Base-by-base conservation (phyloP, 805 yeast species). In the Saturnispora diversa region DNA sequence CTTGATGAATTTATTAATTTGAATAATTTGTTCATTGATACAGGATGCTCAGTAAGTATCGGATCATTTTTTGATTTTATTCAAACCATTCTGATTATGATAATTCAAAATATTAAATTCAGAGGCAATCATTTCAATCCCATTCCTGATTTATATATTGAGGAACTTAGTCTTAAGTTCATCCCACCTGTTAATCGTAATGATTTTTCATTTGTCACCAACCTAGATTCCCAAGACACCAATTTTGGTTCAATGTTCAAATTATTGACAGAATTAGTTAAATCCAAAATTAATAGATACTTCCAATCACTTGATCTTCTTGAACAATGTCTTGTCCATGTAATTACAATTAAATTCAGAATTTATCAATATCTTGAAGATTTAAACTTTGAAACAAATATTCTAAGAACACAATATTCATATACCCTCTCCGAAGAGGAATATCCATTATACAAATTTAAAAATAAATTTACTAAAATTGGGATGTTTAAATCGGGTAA, bases 21-120 rank as follows among this genome's bases (percentile, higher is more conserved):
- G 4, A 49, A 53, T 28, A 33, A 47, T 13, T 31, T 51, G 23
- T 35, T 58, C 24, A 46, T 45, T 37, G 58, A 58, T 41, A 31
- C 64, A 48, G 69, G 66, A 19, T 49, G 63, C 42, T 42, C 69
- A 3, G 50, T 68, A 19, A 42, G 56, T 5, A 39, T 60, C 0
- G 63, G 66, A 48, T 66, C 66, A 11, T 53, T 59, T 17, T 34
- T 58, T 29, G 61, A 56, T 42, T 47, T 47, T 8, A 32, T 52
- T 7, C 58, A 56, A 44, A 51, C 47, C 21, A 37, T 59, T 6
- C 29, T 59, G 3, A 43, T 53, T 3, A 16, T 40, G 2, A 37
- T 42, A n/a, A 39, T 54, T 19, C 51, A 55, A 34, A 29, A 48
- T 3, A 35, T 24, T 5, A 49, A 45, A 27, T 46, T 46, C 35